These are phyloP conservation scores for Trichoderma polysporum DNA, from an alignment of 2,329 filamentous ascomycete genomes.

Conservation along the genomic window DNA sequence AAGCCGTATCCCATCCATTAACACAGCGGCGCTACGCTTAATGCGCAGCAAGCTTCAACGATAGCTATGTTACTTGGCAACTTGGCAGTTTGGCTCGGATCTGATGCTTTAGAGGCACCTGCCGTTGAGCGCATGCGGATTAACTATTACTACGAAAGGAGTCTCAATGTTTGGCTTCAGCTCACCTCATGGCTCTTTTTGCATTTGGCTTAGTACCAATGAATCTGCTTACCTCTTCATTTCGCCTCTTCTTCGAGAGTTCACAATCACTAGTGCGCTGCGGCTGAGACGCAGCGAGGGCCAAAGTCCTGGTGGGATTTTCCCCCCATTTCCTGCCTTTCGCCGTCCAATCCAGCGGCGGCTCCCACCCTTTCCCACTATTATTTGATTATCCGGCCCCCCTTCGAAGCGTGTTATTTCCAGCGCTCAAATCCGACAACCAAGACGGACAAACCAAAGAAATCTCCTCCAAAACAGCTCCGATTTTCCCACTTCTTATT, in stretches of 20 bases:
- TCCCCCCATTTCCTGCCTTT: conserved; percentile 3
- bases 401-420: conserved; percentile 25
- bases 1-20: not conserved
- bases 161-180: not conserved
- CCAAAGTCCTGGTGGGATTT: not conserved
- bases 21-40: not conserved
- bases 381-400: conserved; percentile 3
- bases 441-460: conserved; percentile 1
- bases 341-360: conserved; percentile 1
- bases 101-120: too few species aligned
- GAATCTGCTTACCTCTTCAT: not conserved
- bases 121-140: not conserved
- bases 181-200: too few species aligned
- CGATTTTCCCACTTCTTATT: conserved; percentile 12
- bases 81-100: not conserved
- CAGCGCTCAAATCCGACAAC: conserved; percentile 30
- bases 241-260: not conserved
- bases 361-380: conserved; percentile 14
- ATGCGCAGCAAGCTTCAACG: not conserved
- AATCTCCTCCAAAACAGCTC: conserved; percentile 3
- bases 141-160: not conserved
- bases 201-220: too few species aligned
- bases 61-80: too few species aligned
- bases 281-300: conserved; percentile 9
- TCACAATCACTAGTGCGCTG: conserved; percentile 10